phyloP scores from a whole-genome alignment of 2,329 filamentous ascomycete species.

The Exophiala alcalophila region DNA sequence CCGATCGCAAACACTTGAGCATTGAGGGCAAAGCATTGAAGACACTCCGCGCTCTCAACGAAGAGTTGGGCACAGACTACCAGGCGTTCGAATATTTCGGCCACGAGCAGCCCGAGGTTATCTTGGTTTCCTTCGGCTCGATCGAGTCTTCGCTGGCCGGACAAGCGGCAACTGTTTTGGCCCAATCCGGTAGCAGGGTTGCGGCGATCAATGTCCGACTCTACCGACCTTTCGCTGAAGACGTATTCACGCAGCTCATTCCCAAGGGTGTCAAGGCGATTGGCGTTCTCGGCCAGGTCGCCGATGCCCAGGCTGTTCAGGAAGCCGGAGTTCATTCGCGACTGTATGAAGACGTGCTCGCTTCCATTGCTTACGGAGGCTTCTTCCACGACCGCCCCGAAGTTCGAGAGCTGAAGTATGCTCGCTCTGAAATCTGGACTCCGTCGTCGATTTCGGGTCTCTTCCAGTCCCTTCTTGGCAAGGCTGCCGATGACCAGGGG shows the following conservation, averaged over 20 bases:
- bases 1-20: conserved; percentile 68
- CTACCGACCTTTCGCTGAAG: conserved; percentile 92
- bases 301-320: conserved; percentile 66
- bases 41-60: conserved; percentile 73
- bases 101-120: conserved; percentile 72
- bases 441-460: conserved; percentile 44
- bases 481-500: conserved; percentile 48
- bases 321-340: conserved; percentile 77
- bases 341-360: conserved; percentile 87
- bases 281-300: conserved; percentile 85
- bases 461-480: conserved; percentile 46
- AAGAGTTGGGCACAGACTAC: conserved; percentile 90
- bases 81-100: conserved; percentile 91
- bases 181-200: conserved; percentile 70
- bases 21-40: conserved; percentile 68
- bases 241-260: conserved; percentile 80
- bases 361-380: conserved; percentile 74
- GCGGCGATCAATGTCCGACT: conserved; percentile 89
- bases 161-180: conserved; percentile 72
- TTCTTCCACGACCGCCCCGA: conserved; percentile 61
- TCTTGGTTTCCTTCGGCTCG: conserved; percentile 89
- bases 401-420: conserved; percentile 85
- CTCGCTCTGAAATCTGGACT: conserved; percentile 66
- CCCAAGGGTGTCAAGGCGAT: conserved; percentile 72
- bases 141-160: conserved; percentile 82